Conservation (phyloP, 441 rosid genomes). For the Pelargonium fulgidum region DNA sequence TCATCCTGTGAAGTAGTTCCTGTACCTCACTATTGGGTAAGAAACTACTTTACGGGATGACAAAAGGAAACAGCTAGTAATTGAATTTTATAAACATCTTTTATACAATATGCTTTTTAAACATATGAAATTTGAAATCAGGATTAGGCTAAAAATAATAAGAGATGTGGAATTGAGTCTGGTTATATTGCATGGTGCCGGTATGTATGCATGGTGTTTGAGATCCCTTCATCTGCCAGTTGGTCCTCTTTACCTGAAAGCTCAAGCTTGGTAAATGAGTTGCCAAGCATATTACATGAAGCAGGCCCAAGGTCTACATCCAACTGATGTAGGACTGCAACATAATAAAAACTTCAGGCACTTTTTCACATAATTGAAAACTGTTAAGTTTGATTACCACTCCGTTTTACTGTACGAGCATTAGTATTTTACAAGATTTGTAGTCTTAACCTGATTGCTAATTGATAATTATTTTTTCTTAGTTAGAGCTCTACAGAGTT, state of each 20-base stretch:
- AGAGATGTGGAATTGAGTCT: no score
- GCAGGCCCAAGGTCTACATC: neutral
- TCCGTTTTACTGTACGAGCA: neutral
- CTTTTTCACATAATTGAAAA: neutral
- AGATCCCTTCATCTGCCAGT: no score
- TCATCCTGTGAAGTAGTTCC: no score
- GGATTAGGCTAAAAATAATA: no score
- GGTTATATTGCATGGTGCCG: no score
- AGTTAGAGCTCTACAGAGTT: constrained; percentile 66
- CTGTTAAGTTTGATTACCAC: neutral
- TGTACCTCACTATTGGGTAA: no score
- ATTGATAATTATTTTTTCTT: constrained; percentile 21
- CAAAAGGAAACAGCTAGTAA: no score
- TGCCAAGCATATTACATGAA: neutral
- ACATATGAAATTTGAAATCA: no score
- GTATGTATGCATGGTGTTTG: no score
- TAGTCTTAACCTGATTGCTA: constrained; percentile 3
- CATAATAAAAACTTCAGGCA: neutral
- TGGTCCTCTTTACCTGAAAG: neutral
- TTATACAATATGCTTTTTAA: no score
- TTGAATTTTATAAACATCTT: no score
- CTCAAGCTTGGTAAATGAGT: neutral
- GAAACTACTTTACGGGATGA: no score
- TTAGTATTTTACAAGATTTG: neutral
- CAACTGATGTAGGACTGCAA: neutral